Base-by-base conservation (phyloP, 768 basidiomycete genomes). In the Suillus subalutaceus region DNA sequence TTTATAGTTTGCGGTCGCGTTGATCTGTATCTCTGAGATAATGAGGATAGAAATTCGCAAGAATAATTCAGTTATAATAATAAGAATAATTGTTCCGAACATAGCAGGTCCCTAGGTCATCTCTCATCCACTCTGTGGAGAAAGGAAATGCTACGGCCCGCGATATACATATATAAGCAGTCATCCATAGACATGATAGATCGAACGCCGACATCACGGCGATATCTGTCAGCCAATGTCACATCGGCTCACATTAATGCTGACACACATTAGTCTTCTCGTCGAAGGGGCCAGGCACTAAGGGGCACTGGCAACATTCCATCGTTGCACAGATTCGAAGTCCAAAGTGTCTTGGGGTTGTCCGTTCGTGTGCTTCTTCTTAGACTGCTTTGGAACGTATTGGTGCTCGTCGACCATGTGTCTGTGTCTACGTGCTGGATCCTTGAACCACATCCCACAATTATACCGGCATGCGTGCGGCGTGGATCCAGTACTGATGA, bases 361-460 rank as follows among this genome's bases (percentile, higher is more conserved):
- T 7, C 74, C 72, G n/a, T 71, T 76, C 69, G 79, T 80, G 41
- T 81, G 80, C 68, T 83, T 85, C 72, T 80, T 84, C 65, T 81
- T 74, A 46, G 78, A 80, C 35, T 81, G 76, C 56, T 79, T 81
- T 3, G 86, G 84, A 23, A 82, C 62, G 66, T 88, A 86, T 26
- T 81, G 80, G 68, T 90, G 88, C 23, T 72, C 77, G 13, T 82
- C 78, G 23, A 83, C 80, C 76, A 86, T 84, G 73, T 90, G 89
- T 44, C 86, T 79, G 68, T 88, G 87, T 53, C 88, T 79, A 62
- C 88, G 81, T 5, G 89, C 88, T 20, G 88, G 88, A 70, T 90
- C 89, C 63, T 85, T 88, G 79, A 89, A 90, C 16, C 76, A 74
- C 68, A 81, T 79, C 13, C 78, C 81, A 67, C 89, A 90, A 16